Base-by-base conservation (phyloP, 345 rosid species). In the Gossypium bickii region DNA sequence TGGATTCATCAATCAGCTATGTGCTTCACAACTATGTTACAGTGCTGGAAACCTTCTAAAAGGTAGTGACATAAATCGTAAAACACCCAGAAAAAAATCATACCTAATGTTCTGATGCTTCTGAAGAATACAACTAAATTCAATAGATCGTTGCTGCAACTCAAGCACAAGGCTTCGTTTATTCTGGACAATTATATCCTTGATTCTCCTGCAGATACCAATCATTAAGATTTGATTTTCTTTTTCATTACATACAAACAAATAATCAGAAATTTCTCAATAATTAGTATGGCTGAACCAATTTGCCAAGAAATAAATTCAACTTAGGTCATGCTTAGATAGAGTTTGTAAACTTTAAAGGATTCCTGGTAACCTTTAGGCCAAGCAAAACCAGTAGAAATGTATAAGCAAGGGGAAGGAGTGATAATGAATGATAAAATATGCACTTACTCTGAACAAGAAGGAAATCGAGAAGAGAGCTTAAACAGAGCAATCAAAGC, bases 101-200 rank as follows among this genome's bases (percentile, higher is more conserved):
- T 74, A 92, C 98, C 94, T 88, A 74, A 94, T 92, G 74, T 84
- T 87, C 78, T 77, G 87, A 81, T 94, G 97, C 91, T 88, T 94
- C 86, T 85, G 92, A 68, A 94, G 84, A 80, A 94, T 85, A 77
- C 94, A 88, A 77, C 85, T 90, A 80, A 93, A 93, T 77, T 95
- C 99, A 11, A 91, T 87, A 63, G 98, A 92, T 81, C 99, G 89
- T 78, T 95, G 99, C 94, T 95, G 99, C 92, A 93, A 88, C 81
- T 95, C 99, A 78, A 95, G 99, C 83, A 90, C 89, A 85, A 95
- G 85, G 82, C 86, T 91, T 63, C 93, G 97, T 84, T 89, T 95
- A 76, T 86, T 86, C 75, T 90, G 97, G 80, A 80, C 80, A 60
- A 90, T 80, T 74, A 89, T 85, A 60, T 85, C 87, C 83, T 82